Percentiles rank a stretch among this genome's conserved stretches.
Evolutionary conservation across 2,329 filamentous ascomycete genomes (phyloP).

Genomic region (Colletotrichum abscissum): DNA sequence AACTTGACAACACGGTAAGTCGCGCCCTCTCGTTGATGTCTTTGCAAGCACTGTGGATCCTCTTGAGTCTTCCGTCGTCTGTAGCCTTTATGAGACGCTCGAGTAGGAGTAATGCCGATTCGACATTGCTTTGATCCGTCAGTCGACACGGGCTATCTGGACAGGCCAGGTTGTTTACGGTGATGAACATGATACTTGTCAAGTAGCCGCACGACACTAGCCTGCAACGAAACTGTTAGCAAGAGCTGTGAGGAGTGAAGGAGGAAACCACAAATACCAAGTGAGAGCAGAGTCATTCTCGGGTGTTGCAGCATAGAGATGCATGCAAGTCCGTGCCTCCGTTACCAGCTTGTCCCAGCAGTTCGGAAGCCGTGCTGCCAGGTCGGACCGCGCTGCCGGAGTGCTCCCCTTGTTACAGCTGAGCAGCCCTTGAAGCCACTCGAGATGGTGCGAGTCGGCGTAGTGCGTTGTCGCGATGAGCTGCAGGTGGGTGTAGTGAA

Average conservation of each 20-base stretch:
- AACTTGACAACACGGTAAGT: neutral
- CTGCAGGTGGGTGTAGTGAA: constrained; percentile 31
- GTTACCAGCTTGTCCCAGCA: constrained; percentile 28
- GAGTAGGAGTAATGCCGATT: constrained; percentile 12
- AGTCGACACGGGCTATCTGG: neutral
- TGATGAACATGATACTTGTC: constrained; percentile 31
- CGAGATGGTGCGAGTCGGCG: constrained; percentile 23
- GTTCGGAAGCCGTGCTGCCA: neutral
- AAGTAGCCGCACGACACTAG: constrained; percentile 26
- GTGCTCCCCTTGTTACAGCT: neutral
- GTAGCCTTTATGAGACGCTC: constrained; percentile 12
- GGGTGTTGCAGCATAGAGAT: constrained; percentile 17
- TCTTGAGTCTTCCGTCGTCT: constrained; percentile 10
- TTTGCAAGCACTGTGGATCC: constrained; percentile 16
- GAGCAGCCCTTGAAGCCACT: constrained; percentile 18
- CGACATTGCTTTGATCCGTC: constrained; percentile 29
- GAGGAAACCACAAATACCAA: constrained; percentile 1
- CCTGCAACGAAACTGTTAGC: neutral
- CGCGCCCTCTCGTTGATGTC: constrained; percentile 25
- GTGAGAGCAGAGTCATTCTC: constrained; percentile 26
- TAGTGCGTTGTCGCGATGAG: constrained; percentile 18
- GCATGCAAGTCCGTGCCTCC: constrained; percentile 24
- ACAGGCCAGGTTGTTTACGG: constrained; percentile 22
- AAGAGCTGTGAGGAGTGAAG: too few relatives aligned
- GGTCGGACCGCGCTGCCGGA: neutral